These are phyloP conservation scores for Collybia mongolica DNA, from an alignment of 768 basidiomycete genomes.

Conservation along the genomic window DNA sequence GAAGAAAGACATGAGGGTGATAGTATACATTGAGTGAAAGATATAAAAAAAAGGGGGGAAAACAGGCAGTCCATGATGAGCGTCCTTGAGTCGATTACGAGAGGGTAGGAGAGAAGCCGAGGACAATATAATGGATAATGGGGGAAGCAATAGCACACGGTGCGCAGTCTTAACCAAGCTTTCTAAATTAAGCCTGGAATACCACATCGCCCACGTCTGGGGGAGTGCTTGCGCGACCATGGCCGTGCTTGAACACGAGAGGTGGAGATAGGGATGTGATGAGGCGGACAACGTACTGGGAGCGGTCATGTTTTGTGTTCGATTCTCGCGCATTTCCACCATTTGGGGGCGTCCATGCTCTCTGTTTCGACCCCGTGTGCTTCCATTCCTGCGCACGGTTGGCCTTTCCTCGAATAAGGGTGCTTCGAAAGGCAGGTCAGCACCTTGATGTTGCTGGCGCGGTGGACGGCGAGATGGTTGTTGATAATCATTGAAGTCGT, in stretches of 20 bases:
- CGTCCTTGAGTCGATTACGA: slow-evolving; percentile 36
- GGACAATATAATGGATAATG: slow-evolving; percentile 20
- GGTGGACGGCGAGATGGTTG: slow-evolving; percentile 15
- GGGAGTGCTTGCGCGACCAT: slow-evolving; percentile 23
- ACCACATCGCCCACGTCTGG: slow-evolving; percentile 16
- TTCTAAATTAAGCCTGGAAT: slow-evolving; percentile 13
- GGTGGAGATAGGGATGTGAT: slow-evolving; percentile 40
- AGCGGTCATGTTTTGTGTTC: slow-evolving; percentile 36
- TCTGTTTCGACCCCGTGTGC: slow-evolving; percentile 24
- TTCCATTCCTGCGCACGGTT: slow-evolving; percentile 20
- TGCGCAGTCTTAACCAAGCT: slow-evolving; percentile 23
- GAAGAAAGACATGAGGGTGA: slow-evolving; percentile 23
- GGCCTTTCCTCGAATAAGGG: slow-evolving; percentile 20
- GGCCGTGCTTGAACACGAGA: slow-evolving; percentile 33
- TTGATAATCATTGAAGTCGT: slow-evolving; percentile 18
- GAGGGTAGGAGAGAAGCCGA: slow-evolving; percentile 28
- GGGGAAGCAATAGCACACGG: slow-evolving; percentile 21
- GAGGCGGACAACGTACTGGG: slow-evolving; percentile 68
- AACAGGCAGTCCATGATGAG: slow-evolving; percentile 39
- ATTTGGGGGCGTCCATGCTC: slow-evolving; percentile 26
- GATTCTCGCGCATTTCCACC: slow-evolving; percentile 25
- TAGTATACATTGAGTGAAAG: slow-evolving; percentile 26
- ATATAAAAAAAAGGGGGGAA: slow-evolving; percentile 30
- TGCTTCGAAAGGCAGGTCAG: slow-evolving; percentile 9
- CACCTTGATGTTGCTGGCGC: slow-evolving; percentile 7